Conservation (phyloP, 208 protist genomes). For the Trypanosoma conorhini region DNA sequence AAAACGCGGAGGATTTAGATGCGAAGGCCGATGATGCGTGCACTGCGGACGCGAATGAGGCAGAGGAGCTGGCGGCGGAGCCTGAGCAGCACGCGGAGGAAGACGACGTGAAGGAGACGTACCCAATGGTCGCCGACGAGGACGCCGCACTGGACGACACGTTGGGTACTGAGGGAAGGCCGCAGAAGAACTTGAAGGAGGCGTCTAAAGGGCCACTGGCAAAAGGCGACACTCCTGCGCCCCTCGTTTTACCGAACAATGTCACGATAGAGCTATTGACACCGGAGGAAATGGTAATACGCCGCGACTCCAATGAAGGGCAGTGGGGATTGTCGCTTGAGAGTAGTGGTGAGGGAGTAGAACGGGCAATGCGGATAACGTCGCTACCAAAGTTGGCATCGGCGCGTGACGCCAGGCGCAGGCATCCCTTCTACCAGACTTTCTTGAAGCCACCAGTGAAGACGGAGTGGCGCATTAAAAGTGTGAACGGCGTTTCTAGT, state of each 20-base stretch:
- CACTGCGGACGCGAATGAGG: slow-evolving; percentile 22
- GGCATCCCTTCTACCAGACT: slow-evolving; percentile 41
- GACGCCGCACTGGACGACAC: background rate
- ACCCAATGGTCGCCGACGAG: slow-evolving; percentile 15
- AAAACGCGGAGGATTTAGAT: slow-evolving; percentile 19
- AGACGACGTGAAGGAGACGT: slow-evolving; percentile 27
- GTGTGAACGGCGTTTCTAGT: slow-evolving; percentile 39
- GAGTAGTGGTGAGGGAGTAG: slow-evolving; percentile 15
- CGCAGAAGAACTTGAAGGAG: background rate
- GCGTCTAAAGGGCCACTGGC: background rate
- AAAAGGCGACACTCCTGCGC: slow-evolving; percentile 4
- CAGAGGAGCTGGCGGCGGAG: slow-evolving; percentile 21
- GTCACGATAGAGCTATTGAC: slow-evolving; percentile 46
- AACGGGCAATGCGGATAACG: slow-evolving; percentile 22
- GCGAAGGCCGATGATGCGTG: slow-evolving; percentile 15
- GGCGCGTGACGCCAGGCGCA: slow-evolving; percentile 5
- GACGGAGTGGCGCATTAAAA: slow-evolving; percentile 46
- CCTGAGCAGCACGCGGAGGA: slow-evolving; percentile 16
- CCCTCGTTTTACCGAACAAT: slow-evolving; percentile 53
- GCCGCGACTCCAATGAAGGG: slow-evolving; percentile 36
- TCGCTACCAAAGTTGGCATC: slow-evolving; percentile 21
- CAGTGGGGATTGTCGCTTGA: slow-evolving; percentile 58
- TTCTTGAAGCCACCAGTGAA: slow-evolving; percentile 37
- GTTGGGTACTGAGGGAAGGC: background rate
- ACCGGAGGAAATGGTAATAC: slow-evolving; percentile 51